Conservation (phyloP, 2,329 filamentous ascomycete species). For the Sporothrix curviconia region DNA sequence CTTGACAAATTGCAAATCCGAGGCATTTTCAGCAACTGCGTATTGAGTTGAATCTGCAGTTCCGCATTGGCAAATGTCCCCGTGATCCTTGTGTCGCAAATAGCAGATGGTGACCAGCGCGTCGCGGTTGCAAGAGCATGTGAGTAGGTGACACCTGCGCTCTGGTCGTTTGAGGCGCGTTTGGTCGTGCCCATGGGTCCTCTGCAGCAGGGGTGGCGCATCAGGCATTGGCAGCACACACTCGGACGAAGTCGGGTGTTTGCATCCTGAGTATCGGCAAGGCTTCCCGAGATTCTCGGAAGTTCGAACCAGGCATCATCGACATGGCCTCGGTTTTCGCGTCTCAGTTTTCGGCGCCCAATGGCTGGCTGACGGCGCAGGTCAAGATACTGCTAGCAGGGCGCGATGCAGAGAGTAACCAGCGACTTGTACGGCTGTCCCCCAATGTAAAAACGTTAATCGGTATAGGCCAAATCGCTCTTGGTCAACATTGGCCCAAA, state of each 20-base stretch:
- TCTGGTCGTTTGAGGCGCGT: too few species aligned
- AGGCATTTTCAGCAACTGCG: slow-evolving; percentile 53
- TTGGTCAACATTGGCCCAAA: slow-evolving; percentile 51
- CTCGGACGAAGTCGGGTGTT: not conserved
- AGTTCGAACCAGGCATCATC: not conserved
- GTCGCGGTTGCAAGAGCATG: slow-evolving; percentile 42
- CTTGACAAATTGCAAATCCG: too few species aligned
- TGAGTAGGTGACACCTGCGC: too few species aligned
- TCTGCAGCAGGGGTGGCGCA: too few species aligned
- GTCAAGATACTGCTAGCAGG: slow-evolving; percentile 57
- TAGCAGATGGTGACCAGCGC: slow-evolving; percentile 52
- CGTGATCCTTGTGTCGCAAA: slow-evolving; percentile 51
- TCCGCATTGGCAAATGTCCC: slow-evolving; percentile 36
- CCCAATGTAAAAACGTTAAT: slow-evolving; percentile 61
- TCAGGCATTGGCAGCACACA: too few species aligned
- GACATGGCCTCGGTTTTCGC: not conserved
- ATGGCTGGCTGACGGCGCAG: slow-evolving; percentile 30
- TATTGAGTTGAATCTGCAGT: slow-evolving; percentile 43
- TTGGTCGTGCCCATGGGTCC: too few species aligned
- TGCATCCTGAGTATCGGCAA: not conserved
- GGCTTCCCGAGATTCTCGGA: not conserved
- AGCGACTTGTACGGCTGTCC: slow-evolving; percentile 68
- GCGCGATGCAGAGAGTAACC: slow-evolving; percentile 66
- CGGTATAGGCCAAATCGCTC: slow-evolving; percentile 44
- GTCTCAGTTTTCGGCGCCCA: too few species aligned